Conservation (phyloP, 345 rosid genomes). For the Gossypium thurberi region DNA sequence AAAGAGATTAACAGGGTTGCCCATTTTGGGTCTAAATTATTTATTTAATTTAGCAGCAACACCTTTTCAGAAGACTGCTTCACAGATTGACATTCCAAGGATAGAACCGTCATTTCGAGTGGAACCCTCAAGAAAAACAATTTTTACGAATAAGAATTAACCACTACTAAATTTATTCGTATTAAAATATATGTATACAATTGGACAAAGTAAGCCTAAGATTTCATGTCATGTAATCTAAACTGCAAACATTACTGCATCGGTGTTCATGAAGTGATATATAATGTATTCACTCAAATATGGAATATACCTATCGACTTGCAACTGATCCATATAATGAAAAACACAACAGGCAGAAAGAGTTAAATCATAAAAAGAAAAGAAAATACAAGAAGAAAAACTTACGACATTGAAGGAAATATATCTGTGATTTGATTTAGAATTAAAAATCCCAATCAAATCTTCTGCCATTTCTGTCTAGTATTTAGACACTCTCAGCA, state of each 20-base stretch:
- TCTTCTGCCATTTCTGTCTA: neutral
- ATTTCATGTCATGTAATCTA: neutral
- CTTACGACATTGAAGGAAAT: neutral
- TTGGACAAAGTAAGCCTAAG: neutral
- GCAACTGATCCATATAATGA: neutral
- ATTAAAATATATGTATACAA: no score
- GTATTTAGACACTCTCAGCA: neutral
- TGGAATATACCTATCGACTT: neutral
- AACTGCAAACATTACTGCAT: neutral
- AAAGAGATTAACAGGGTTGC: slow-evolving; percentile 7
- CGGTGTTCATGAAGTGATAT: neutral
- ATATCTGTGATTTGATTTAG: neutral
- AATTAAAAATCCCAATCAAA: neutral
- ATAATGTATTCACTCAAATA: neutral
- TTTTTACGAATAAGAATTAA: no score
- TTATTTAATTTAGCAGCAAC: no score
- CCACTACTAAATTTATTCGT: no score
- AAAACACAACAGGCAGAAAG: neutral
- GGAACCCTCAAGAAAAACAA: no score
- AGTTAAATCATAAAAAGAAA: neutral
- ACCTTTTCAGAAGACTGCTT: no score
- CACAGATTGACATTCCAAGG: no score
- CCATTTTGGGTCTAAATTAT: slow-evolving; percentile 9
- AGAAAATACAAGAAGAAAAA: neutral
- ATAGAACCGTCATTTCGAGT: no score